Conservation (phyloP, 1,284 basidiomycete genomes). For the Pseudozyma sp. region DNA sequence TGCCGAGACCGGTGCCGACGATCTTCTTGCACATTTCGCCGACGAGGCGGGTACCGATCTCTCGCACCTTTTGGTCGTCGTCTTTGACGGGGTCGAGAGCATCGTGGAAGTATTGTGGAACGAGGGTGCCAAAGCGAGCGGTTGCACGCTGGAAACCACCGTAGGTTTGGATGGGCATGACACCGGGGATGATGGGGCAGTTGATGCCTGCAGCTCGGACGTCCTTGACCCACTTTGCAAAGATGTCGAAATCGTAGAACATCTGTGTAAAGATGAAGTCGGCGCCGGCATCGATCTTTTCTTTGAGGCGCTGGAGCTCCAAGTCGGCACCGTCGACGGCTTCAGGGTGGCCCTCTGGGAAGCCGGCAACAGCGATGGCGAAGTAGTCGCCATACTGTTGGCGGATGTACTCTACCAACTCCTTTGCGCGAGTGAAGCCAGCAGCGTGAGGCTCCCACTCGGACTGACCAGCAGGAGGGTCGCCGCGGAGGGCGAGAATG, state of each 20-base stretch:
- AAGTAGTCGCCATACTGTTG: constrained; percentile 67
- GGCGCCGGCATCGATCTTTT: constrained; percentile 86
- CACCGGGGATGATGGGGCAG: constrained; percentile 92
- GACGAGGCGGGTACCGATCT: constrained; percentile 58
- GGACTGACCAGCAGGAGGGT: constrained; percentile 43
- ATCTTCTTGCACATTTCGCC: constrained; percentile 68
- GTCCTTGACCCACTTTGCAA: constrained; percentile 84
- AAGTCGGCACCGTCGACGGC: constrained; percentile 68
- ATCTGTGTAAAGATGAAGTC: constrained; percentile 94
- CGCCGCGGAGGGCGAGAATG: constrained; percentile 89
- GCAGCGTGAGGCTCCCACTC: constrained; percentile 72
- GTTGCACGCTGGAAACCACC: constrained; percentile 95
- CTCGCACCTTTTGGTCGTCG: constrained; percentile 66
- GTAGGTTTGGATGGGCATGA: constrained; percentile 98
- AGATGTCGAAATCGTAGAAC: constrained; percentile 90
- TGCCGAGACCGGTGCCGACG: constrained; percentile 56
- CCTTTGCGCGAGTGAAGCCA: constrained; percentile 63
- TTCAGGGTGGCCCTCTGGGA: constrained; percentile 76
- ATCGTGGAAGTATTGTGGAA: constrained; percentile 84
- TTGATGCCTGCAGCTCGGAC: constrained; percentile 76
- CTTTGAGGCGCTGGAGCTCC: constrained; percentile 87
- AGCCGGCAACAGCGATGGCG: constrained; percentile 67
- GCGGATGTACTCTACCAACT: constrained; percentile 67
- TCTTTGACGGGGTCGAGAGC: constrained; percentile 87
- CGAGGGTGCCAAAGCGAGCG: constrained; percentile 83